Evolutionary conservation across 2,329 filamentous ascomycete genomes (phyloP).

Genomic region (Ophiostoma sp.): DNA sequence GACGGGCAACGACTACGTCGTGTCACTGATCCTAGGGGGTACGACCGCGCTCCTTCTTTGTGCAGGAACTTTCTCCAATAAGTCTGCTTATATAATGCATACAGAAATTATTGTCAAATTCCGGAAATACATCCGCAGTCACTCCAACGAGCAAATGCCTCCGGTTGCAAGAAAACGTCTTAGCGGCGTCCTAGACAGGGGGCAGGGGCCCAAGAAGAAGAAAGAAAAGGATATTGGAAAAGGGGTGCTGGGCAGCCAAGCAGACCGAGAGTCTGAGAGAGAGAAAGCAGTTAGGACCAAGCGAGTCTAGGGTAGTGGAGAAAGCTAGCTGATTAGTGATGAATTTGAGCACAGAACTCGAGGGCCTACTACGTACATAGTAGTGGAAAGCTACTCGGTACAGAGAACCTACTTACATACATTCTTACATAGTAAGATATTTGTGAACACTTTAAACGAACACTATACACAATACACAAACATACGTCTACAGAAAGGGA

Average conservation of each 20-base stretch:
- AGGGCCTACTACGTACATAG: too few species aligned
- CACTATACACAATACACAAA: not conserved
- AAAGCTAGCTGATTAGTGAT: not conserved
- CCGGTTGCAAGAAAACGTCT: not conserved
- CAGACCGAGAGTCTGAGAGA: not conserved
- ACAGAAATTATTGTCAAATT: too few species aligned
- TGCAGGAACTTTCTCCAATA: not conserved
- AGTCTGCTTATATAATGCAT: not conserved
- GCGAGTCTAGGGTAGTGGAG: not conserved
- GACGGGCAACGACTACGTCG: not conserved
- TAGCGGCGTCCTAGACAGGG: conserved; percentile 16
- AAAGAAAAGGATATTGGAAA: conserved; percentile 1
- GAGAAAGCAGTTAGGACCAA: not conserved
- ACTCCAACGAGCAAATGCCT: not conserved
- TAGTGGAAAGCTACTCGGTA: too few species aligned
- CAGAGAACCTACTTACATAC: not conserved
- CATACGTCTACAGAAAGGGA: not conserved
- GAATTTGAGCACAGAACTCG: too few species aligned
- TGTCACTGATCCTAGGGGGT: not conserved
- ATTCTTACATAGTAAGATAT: not conserved
- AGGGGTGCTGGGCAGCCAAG: conserved; percentile 9
- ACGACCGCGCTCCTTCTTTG: not conserved
- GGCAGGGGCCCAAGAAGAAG: conserved; percentile 15
- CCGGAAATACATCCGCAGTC: too few species aligned
- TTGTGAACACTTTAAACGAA: not conserved